Base-by-base conservation (phyloP, 140 eudicot genomes). In the Flaveria floridana region DNA sequence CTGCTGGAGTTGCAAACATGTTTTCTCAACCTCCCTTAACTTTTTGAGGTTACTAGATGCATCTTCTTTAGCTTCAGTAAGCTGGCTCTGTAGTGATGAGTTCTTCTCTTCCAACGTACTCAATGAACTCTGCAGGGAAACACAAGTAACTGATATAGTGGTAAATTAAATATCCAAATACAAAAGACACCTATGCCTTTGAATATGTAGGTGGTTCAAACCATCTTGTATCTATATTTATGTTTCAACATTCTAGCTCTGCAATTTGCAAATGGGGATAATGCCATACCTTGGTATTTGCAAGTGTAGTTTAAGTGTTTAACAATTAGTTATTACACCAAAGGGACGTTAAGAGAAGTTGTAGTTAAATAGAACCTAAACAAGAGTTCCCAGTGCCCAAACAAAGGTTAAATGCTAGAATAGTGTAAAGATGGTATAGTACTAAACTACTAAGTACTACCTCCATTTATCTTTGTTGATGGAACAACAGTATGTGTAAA, bases 71-170 rank as follows among this genome's bases (percentile, higher is more conserved):
- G 90, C 87, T 70, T 84, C 88, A 41, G 59, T 78, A 70, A 91
- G 96, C 68, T 90, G 92, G 73, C 63, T 71, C 84, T 87, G 85
- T 25, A 95, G 84, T 14, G 84, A 76, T 28, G 83, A 71, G 61
- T 91, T 95, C 81, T 88, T 95, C 78, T 83, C 86, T 82, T 89
- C 90, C 84, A 95, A 76, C 23, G 84, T 67, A 68, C 70, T 80
- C 76, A 95, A 78, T 71, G 97, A 88, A 81, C 81, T 83, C 99
- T 95, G 86, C 73, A 84, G 47, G 67, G 14, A 56, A 67, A 7
- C 16, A 6, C 77, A 81, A 53, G 47, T 18, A 71, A 11, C 30
- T 48, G 30, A 65, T 41, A 18, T 1, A 41, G 16, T 72, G 2
- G 39, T 8, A 48, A 48, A 44, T 25, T n/a, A 44, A 2, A 26